These are phyloP conservation scores for Magnusiomyces suaveolens DNA, from an alignment of 1,139 yeast species.

Conservation along the genomic window DNA sequence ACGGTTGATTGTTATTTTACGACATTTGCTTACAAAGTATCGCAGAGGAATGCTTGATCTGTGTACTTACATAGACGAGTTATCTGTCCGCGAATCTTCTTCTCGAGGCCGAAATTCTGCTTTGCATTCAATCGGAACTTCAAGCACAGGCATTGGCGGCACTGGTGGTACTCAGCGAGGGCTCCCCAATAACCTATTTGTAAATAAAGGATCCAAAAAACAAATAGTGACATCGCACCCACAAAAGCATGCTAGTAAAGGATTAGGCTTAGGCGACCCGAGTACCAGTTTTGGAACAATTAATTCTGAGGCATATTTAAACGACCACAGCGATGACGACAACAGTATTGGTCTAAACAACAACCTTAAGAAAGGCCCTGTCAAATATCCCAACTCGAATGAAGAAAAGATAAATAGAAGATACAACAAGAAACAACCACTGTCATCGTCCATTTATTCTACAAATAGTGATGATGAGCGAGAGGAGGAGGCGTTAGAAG, in stretches of 20 bases:
- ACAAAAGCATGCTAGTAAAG: not conserved
- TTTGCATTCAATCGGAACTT: not conserved
- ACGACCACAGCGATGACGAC: not conserved
- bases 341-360: not conserved
- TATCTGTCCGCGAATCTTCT: not conserved
- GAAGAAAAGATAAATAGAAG: not conserved
- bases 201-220: not conserved
- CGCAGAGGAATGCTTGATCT: not conserved
- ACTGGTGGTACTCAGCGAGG: not conserved
- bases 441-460: not conserved
- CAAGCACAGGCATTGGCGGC: not conserved
- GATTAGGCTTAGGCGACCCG: not conserved
- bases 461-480: not conserved
- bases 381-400: not conserved
- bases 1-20: not conserved
- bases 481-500: not conserved
- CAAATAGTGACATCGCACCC: not conserved
- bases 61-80: not conserved
- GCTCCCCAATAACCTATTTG: not conserved
- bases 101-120: not conserved
- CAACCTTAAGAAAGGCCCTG: not conserved
- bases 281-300: not conserved
- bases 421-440: not conserved
- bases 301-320: not conserved
- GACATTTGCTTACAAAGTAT: not conserved